A percentile compares a stretch with the other conserved stretches of the same genome.
Conservation (phyloP, 2,329 filamentous ascomycete genomes). For the Pestalotiopsis sp. region DNA sequence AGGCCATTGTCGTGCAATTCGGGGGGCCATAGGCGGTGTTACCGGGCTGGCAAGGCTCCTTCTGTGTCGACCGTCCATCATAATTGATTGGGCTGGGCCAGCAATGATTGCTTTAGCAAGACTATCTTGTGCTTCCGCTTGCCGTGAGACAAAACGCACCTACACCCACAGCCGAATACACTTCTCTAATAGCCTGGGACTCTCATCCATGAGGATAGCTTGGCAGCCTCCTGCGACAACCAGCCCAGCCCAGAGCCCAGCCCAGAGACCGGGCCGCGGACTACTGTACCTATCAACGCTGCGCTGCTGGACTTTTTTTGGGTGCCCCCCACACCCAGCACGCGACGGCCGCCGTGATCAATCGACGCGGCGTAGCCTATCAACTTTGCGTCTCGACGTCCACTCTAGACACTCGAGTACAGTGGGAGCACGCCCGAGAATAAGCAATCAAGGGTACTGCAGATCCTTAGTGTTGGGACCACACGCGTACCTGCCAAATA, state of each 20-base stretch:
- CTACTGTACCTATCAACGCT: background rate
- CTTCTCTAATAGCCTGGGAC: background rate
- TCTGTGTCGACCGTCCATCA: slow-evolving; percentile 2
- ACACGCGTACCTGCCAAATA: slow-evolving; percentile 17
- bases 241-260: no score
- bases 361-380: background rate
- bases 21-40: slow-evolving; percentile 9
- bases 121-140: slow-evolving; percentile 15
- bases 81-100: slow-evolving; percentile 14
- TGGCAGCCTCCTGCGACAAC: background rate
- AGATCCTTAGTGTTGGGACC: slow-evolving; percentile 5
- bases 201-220: background rate
- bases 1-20: background rate
- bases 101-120: slow-evolving; percentile 15
- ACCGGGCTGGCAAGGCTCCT: slow-evolving; percentile 8
- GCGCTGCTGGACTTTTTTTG: background rate
- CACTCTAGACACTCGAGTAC: background rate
- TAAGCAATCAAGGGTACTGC: slow-evolving; percentile 1
- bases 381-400: background rate
- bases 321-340: slow-evolving; percentile 9
- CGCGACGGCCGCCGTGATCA: background rate
- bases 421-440: no score
- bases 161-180: slow-evolving; percentile 7
- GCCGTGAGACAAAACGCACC: slow-evolving; percentile 14
- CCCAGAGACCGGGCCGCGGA: no score